These are phyloP conservation scores for Fusarium sp. DNA, from an alignment of 2,329 filamentous ascomycete genomes.

Conservation along the genomic window DNA sequence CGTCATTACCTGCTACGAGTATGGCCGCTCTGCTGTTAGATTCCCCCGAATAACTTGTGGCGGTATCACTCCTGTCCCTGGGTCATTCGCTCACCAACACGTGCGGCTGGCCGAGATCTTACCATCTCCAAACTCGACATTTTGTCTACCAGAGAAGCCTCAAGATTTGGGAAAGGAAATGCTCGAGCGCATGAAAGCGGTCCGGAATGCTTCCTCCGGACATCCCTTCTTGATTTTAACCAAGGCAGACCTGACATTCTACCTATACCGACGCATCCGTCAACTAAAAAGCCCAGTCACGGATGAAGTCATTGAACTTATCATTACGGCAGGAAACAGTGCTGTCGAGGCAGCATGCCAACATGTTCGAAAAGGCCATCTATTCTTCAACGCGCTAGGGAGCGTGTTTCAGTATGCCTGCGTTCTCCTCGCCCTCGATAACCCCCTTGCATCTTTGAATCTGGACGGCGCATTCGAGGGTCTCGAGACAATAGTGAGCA, in stretches of 20 bases:
- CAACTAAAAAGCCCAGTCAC: constrained; percentile 29
- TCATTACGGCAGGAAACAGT: constrained; percentile 28
- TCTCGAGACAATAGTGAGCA: constrained; percentile 26
- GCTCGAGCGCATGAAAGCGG: constrained; percentile 25
- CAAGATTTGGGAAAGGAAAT: constrained; percentile 24
- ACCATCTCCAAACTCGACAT: constrained; percentile 33
- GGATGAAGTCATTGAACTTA: constrained; percentile 25
- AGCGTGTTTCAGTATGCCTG: constrained; percentile 39
- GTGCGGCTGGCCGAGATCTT: constrained; percentile 32
- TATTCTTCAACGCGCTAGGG: constrained; percentile 39
- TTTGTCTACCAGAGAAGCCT: constrained; percentile 21
- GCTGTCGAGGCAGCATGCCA: constrained; percentile 29
- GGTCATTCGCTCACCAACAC: constrained; percentile 36
- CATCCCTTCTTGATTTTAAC: constrained; percentile 36
- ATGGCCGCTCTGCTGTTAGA: constrained; percentile 33
- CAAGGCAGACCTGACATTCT: constrained; percentile 36
- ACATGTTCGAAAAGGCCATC: constrained; percentile 24
- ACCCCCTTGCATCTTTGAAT: constrained; percentile 15
- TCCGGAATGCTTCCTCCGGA: constrained; percentile 12
- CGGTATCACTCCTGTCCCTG: constrained; percentile 16
- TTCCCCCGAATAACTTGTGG: constrained; percentile 33
- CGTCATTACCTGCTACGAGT: constrained; percentile 35
- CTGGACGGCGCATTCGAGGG: constrained; percentile 25
- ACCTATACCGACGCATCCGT: constrained; percentile 39
- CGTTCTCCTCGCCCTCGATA: constrained; percentile 36